Conservation (phyloP, 768 basidiomycete species). For the Trametes cubensis region DNA sequence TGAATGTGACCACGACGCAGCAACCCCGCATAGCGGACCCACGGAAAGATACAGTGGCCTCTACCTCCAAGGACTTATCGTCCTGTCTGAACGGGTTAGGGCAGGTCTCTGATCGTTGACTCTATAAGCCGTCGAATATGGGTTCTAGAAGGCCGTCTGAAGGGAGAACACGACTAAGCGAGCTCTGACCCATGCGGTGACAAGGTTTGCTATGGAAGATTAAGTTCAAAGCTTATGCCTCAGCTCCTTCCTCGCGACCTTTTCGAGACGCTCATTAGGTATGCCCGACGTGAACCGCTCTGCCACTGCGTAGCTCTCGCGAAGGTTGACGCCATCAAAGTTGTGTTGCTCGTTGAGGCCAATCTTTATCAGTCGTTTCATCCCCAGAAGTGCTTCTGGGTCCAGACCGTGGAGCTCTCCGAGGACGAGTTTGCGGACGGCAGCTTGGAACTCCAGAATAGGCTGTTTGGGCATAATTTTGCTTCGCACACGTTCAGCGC, state of each 20-base stretch:
- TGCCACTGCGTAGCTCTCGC: constrained; percentile 74
- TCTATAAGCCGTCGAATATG: no score
- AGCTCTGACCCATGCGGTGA: no score
- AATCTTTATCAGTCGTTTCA: constrained; percentile 55
- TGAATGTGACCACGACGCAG: no score
- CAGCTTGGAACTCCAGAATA: constrained; percentile 53
- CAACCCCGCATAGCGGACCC: no score
- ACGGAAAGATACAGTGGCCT: no score
- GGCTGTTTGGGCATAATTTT: constrained; percentile 61
- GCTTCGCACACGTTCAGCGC: no score
- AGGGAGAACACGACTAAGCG: no score
- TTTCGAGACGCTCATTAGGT: constrained; percentile 54
- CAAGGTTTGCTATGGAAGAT: no score
- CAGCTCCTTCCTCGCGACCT: constrained; percentile 64
- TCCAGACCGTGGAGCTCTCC: constrained; percentile 60
- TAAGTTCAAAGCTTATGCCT: constrained; percentile 68
- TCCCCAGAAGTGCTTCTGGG: constrained; percentile 51
- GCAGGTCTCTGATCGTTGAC: no score
- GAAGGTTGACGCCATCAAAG: constrained; percentile 63
- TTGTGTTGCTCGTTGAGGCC: constrained; percentile 64
- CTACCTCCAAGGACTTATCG: no score
- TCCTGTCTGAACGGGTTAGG: no score
- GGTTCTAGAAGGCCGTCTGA: no score
- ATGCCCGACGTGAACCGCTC: constrained; percentile 63
- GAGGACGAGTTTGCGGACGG: constrained; percentile 50